Evolutionary conservation across 1,284 basidiomycete species (phyloP), one percentile per base, ranked within the genome.

Genomic region (Cutaneotrichosporon sp.): DNA sequence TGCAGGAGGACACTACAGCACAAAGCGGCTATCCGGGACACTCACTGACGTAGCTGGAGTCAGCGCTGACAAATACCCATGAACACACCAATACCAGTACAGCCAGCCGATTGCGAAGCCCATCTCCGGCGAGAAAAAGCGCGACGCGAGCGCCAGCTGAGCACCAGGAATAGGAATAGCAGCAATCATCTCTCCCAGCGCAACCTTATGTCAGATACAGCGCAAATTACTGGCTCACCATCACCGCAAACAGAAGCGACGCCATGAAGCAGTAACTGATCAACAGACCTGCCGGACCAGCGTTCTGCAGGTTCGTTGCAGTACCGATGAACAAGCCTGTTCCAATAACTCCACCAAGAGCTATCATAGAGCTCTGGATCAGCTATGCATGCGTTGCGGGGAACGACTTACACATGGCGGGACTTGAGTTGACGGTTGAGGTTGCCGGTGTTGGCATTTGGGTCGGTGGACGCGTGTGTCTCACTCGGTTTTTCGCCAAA

Each of bases 81-180:
- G 8, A n/a, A 45, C 64, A 72, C 84, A 87, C 65, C 84, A 85
- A 68, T 85, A 86, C 83, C 84, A 86, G 68, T 88, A 88, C 65
- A 87, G 84, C 85, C 85, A 90, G 54, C 87, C 87, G 82, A 87
- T 41, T 2, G 56, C 83, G 14, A 90, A 90, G 1, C 84, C 84
- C 55, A 90, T 79, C 2, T 88, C 85, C 5, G 85, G 84, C 65
- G 88, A 83, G 18, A 42, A 33, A 38, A 49, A 60, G n/a, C 58
- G 54, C 4, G 90, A 42, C 77, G 88, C 86, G 37, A 90, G 78
- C 46, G 81, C 84, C 69, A 91, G 86, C 69, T 90, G 88, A 5
- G 88, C 83, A 56, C 83, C 85, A 45, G 78, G 59, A 56, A 80
- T 76, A 37, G 76, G 75, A 38, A 78, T 70, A 51, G 70, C 72